Percentiles rank a stretch among this genome's conserved stretches.
These are phyloP conservation scores for Citrus medica DNA, from an alignment of 345 rosid species.

Conservation along the genomic window DNA sequence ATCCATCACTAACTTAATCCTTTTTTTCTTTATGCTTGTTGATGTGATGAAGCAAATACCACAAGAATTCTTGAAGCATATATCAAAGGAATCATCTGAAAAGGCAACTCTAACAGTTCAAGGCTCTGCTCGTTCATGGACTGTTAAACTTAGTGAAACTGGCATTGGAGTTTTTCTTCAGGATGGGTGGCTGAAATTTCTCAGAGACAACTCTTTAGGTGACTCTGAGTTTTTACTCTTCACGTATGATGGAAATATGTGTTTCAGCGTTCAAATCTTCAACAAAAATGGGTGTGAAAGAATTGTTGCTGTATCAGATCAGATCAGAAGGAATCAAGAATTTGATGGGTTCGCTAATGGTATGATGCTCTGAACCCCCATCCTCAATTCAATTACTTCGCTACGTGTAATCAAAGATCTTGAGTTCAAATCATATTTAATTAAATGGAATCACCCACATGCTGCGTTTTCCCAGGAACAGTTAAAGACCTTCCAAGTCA, in stretches of 20 bases:
- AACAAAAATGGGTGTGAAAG: slow-evolving; percentile 1
- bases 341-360: not conserved
- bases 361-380: not conserved
- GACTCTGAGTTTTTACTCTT: slow-evolving; percentile 6
- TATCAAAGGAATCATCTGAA: not conserved
- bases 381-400: not conserved
- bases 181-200: slow-evolving; percentile 24
- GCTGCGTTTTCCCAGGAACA: not conserved
- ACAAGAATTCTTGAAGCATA: not conserved
- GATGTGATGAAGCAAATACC: not conserved
- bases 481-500: not conserved
- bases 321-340: not conserved
- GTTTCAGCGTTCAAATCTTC: slow-evolving; percentile 16
- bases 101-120: slow-evolving; percentile 5
- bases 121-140: slow-evolving; percentile 11
- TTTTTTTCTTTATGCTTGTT: not conserved
- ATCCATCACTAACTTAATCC: no score
- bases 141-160: not conserved
- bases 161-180: not conserved
- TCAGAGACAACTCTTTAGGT: slow-evolving; percentile 7
- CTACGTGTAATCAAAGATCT: not conserved
- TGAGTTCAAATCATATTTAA: not conserved
- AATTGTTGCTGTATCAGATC: not conserved
- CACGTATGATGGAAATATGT: slow-evolving; percentile 10
- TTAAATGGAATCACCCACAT: not conserved